A percentile compares a stretch with the other conserved stretches of the same genome.
These are phyloP conservation scores for Boletus reticulatus DNA, from an alignment of 768 basidiomycete genomes.

Conservation along the genomic window DNA sequence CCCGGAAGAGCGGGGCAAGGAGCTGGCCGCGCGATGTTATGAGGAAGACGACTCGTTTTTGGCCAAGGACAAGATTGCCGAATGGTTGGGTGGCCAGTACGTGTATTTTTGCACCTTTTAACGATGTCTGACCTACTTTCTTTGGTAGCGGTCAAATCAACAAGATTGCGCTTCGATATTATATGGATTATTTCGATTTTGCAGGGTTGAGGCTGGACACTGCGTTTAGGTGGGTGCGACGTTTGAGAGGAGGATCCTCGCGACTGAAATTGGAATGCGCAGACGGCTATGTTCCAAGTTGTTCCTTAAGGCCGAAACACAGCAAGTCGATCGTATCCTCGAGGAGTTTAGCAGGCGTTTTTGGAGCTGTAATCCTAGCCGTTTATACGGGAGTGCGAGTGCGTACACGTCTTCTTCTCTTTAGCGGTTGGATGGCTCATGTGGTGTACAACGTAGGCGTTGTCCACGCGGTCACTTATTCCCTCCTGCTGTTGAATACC, in stretches of 20 bases:
- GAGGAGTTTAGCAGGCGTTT: conserved; percentile 89
- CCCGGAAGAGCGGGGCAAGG: conserved; percentile 62
- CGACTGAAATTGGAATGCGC: not conserved
- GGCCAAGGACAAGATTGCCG: conserved; percentile 84
- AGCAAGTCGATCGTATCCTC: conserved; percentile 95
- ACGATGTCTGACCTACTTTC: not conserved
- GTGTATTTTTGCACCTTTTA: conserved; percentile 35
- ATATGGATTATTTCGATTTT: conserved; percentile 91
- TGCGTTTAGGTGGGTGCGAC: conserved; percentile 72
- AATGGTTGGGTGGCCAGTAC: conserved; percentile 92
- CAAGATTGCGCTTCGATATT: conserved; percentile 69
- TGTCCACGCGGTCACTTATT: conserved; percentile 94
- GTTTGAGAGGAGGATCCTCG: not conserved
- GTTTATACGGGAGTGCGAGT: conserved; percentile 85
- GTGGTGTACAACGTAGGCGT: conserved; percentile 51
- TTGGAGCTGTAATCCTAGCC: conserved; percentile 85
- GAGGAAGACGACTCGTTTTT: conserved; percentile 83
- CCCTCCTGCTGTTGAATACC: conserved; percentile 91
- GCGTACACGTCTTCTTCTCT: conserved; percentile 28
- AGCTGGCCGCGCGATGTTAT: conserved; percentile 77
- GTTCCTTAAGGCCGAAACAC: conserved; percentile 93
- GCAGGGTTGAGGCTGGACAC: conserved; percentile 74
- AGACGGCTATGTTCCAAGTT: conserved; percentile 90
- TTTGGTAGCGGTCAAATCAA: conserved; percentile 67
- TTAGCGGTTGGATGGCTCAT: conserved; percentile 1